Conservation (phyloP, 305 asterid genomes). For the Solanum hybrid region DNA sequence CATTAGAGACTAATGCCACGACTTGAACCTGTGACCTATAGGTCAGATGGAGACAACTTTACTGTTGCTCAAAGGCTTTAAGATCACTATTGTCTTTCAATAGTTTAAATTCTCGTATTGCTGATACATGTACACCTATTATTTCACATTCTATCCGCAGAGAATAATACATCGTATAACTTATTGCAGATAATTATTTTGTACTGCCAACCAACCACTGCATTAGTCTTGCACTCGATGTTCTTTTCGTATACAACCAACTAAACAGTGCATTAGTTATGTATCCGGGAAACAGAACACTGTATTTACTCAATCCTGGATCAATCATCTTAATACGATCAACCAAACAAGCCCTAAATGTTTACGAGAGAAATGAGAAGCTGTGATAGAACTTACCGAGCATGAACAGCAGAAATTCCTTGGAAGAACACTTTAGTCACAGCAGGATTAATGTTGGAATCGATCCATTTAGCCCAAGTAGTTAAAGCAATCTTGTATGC, state of each 20-base stretch:
- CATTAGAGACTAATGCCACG: neutral
- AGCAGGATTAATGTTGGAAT: constrained; percentile 43
- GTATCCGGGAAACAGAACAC: neutral
- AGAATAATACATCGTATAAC: neutral
- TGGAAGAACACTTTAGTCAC: constrained; percentile 56
- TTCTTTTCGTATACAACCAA: neutral
- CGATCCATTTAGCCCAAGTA: constrained; percentile 77
- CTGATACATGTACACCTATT: neutral
- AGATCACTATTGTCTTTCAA: neutral
- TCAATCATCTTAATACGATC: accelerated
- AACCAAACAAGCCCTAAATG: neutral
- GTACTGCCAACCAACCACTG: neutral
- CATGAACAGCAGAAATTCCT: constrained; percentile 57
- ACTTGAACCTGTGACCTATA: neutral
- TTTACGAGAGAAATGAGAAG: neutral
- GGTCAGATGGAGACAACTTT: neutral
- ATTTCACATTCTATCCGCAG: neutral
- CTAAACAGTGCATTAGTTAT: neutral
- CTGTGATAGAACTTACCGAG: constrained; percentile 27
- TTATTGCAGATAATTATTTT: neutral
- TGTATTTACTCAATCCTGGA: neutral
- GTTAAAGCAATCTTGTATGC: constrained; percentile 60
- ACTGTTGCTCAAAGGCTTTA: neutral
- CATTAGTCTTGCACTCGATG: neutral
- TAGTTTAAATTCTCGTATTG: neutral